Conservation (phyloP, 75 land plant species). For the Cupressus sempervirens region DNA sequence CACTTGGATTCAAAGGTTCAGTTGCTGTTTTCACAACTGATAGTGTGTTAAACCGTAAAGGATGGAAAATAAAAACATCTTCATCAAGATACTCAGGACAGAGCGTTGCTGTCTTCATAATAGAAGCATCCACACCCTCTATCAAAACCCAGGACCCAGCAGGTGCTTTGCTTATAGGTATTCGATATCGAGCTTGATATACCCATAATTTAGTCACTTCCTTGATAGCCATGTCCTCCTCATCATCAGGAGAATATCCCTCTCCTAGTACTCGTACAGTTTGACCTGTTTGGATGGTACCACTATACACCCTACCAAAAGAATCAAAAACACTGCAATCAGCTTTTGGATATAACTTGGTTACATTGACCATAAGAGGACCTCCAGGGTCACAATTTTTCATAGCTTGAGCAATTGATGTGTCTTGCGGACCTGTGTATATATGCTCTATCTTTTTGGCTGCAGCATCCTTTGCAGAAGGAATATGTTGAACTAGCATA, state of each 20-base stretch:
- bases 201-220: slow-evolving; percentile 98
- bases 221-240: slow-evolving; percentile 97
- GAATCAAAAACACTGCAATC: slow-evolving; percentile 99
- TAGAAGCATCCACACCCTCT: slow-evolving; percentile 99
- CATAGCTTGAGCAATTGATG: slow-evolving; percentile 69
- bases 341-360: slow-evolving; percentile 94
- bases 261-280: slow-evolving; percentile 91
- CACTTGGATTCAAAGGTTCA: slow-evolving; percentile 98
- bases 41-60: slow-evolving; percentile 85
- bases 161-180: slow-evolving; percentile 88
- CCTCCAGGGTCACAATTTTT: slow-evolving; percentile 75
- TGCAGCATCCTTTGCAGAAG: slow-evolving; percentile 87
- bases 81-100: slow-evolving; percentile 80
- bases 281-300: slow-evolving; percentile 93
- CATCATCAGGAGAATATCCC: slow-evolving; percentile 98
- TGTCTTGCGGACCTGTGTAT: slow-evolving; percentile 90
- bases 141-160: slow-evolving; percentile 99
- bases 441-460: slow-evolving; percentile 72
- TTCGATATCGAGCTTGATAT: slow-evolving; percentile 92
- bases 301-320: slow-evolving; percentile 95
- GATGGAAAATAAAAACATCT: slow-evolving; percentile 91
- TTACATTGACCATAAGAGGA: slow-evolving; percentile 96
- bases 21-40: slow-evolving; percentile 99
- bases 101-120: slow-evolving; percentile 95
- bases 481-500: slow-evolving; percentile 93